Conservation (phyloP, 2,329 filamentous ascomycete genomes). For the Septoria linicola region DNA sequence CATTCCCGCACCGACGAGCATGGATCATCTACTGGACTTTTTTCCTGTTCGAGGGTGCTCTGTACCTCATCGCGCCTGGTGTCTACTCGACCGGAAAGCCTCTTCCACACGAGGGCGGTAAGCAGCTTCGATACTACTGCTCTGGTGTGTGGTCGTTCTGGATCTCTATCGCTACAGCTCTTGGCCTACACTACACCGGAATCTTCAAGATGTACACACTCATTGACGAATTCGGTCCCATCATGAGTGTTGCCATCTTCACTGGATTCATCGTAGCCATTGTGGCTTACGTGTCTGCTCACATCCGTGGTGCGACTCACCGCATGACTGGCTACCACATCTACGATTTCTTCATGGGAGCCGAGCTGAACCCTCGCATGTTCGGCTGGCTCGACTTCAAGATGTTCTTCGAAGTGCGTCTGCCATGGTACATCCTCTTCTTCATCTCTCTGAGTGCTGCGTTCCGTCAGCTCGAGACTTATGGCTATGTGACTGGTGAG, state of each 20-base stretch:
- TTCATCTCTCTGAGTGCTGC: conserved; percentile 74
- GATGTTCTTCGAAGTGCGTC: conserved; percentile 92
- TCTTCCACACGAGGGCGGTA: conserved; percentile 74
- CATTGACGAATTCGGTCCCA: conserved; percentile 90
- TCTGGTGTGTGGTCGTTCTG: conserved; percentile 87
- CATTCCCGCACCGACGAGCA: conserved; percentile 76
- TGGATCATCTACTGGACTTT: conserved; percentile 97
- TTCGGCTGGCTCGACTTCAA: conserved; percentile 78
- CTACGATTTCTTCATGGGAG: conserved; percentile 91
- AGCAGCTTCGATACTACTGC: conserved; percentile 92
- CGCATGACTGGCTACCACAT: conserved; percentile 82
- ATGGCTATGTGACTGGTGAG: conserved; percentile 84
- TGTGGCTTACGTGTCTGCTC: conserved; percentile 81
- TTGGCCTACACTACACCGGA: conserved; percentile 75
- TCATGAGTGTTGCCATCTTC: conserved; percentile 89
- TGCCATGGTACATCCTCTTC: conserved; percentile 90
- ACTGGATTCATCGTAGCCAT: conserved; percentile 82
- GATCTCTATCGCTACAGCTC: conserved; percentile 70
- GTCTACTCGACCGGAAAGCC: conserved; percentile 87
- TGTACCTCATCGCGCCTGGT: conserved; percentile 83
- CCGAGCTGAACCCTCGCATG: conserved; percentile 81
- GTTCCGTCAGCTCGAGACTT: conserved; percentile 76
- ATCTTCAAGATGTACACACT: conserved; percentile 87
- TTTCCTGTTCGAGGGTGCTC: conserved; percentile 76
- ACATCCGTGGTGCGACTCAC: conserved; percentile 77